Conservation (phyloP, 768 basidiomycete genomes). For the Fomitopsis serialis region DNA sequence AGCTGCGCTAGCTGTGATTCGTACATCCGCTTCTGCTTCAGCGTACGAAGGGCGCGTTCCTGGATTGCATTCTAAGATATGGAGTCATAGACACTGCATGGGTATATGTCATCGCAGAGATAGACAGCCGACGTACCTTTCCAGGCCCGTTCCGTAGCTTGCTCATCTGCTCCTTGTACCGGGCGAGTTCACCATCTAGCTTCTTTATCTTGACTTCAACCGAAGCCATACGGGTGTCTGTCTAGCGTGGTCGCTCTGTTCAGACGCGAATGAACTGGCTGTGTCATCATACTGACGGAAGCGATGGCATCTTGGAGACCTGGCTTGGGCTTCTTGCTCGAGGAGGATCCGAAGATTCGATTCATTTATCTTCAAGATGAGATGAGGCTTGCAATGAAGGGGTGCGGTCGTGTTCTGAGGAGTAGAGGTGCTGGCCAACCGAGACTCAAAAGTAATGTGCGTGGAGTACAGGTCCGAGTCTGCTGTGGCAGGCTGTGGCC, state of each 20-base stretch:
- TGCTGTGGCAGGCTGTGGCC: not conserved
- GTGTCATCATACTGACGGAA: conserved; percentile 45
- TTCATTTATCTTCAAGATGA: conserved; percentile 47
- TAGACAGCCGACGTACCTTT: conserved; percentile 52
- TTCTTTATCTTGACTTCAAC: conserved; percentile 98
- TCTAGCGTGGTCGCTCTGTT: conserved; percentile 40
- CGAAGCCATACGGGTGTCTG: conserved; percentile 77
- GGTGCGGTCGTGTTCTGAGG: too few relatives aligned
- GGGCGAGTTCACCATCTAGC: conserved; percentile 84
- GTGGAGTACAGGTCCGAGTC: too few relatives aligned
- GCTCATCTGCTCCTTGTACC: conserved; percentile 95
- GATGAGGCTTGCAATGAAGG: not conserved
- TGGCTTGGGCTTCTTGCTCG: conserved; percentile 80
- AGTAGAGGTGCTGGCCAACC: too few relatives aligned
- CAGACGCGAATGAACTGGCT: not conserved
- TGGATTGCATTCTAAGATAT: conserved; percentile 73
- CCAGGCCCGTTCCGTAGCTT: conserved; percentile 92
- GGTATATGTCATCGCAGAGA: not conserved
- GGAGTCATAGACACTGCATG: not conserved
- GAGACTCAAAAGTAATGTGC: too few relatives aligned
- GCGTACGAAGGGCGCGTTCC: conserved; percentile 85
- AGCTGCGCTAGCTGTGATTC: conserved; percentile 89
- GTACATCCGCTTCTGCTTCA: conserved; percentile 96
- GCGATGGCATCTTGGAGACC: conserved; percentile 89
- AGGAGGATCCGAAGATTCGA: conserved; percentile 74